These are phyloP conservation scores for Suillus ampliporus DNA, from an alignment of 768 basidiomycete species.

Conservation along the genomic window DNA sequence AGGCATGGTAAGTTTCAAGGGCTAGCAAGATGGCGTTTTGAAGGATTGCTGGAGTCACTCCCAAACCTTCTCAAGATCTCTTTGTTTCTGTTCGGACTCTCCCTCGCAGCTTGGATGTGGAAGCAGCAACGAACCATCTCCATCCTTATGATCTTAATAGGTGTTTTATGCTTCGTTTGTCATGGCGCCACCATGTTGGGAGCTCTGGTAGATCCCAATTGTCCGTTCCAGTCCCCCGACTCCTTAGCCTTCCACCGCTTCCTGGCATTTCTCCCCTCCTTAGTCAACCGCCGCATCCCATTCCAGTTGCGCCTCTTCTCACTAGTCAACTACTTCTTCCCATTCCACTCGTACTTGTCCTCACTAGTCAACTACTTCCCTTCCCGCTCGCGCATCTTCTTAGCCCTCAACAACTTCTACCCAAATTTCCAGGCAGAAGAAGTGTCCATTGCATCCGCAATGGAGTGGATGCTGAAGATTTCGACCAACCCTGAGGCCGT, in stretches of 20 bases:
- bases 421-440: not conserved
- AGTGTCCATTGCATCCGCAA: not conserved
- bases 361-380: too few relatives aligned
- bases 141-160: slow-evolving; percentile 8
- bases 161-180: slow-evolving; percentile 1
- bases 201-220: not conserved
- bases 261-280: too few relatives aligned
- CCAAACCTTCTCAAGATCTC: slow-evolving; percentile 20
- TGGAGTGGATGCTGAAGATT: slow-evolving; percentile 17
- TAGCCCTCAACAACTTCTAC: not conserved
- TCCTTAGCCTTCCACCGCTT: too few relatives aligned
- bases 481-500: slow-evolving; percentile 18
- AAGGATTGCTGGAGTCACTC: slow-evolving; percentile 6
- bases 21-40: slow-evolving; percentile 11
- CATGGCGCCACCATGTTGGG: slow-evolving; percentile 8
- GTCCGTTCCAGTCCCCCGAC: slow-evolving; percentile 14
- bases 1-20: slow-evolving; percentile 17
- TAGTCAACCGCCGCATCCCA: too few relatives aligned
- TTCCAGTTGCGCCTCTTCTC: too few relatives aligned
- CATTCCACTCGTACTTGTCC: too few relatives aligned
- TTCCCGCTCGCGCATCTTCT: too few relatives aligned
- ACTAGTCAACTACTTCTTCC: too few relatives aligned
- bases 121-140: slow-evolving; percentile 10
- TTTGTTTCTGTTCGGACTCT: slow-evolving; percentile 15
- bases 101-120: slow-evolving; percentile 10